Evolutionary conservation across 1,139 yeast species (phyloP).

Genomic region (Blastobotrys buckinghamii): DNA sequence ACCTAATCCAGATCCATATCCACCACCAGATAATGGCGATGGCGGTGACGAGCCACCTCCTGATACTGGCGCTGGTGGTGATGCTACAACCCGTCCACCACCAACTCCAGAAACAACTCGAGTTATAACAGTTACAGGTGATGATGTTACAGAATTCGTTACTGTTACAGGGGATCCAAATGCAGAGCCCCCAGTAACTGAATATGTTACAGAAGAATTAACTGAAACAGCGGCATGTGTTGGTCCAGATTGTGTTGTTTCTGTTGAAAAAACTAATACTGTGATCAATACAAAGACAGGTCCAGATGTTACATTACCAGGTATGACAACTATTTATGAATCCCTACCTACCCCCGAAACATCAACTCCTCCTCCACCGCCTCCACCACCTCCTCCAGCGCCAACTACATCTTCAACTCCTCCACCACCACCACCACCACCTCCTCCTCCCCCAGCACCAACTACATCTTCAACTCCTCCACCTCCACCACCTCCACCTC

Average conservation of each 20-base stretch:
- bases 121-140: conserved; percentile 3
- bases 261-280: neutral
- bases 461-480: conserved; percentile 5
- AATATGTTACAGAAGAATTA: conserved; percentile 1
- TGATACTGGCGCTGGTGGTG: neutral
- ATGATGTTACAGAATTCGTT: conserved; percentile 1
- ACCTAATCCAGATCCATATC: neutral
- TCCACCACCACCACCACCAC: neutral
- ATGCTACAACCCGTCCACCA: neutral
- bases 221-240: conserved; percentile 5
- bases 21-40: too few relatives aligned
- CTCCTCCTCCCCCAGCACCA: conserved; percentile 2
- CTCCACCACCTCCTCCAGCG: neutral
- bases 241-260: conserved; percentile 1
- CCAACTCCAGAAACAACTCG: neutral
- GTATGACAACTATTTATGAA: neutral
- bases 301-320: conserved; percentile 5
- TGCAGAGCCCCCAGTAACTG: neutral
- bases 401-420: neutral
- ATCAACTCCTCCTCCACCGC: neutral
- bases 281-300: neutral
- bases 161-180: conserved; percentile 8
- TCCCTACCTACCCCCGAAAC: neutral
- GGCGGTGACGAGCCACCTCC: neutral
- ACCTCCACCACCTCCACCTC: conserved; percentile 8